Conservation (phyloP, 768 basidiomycete species). For the Russula brevipes region DNA sequence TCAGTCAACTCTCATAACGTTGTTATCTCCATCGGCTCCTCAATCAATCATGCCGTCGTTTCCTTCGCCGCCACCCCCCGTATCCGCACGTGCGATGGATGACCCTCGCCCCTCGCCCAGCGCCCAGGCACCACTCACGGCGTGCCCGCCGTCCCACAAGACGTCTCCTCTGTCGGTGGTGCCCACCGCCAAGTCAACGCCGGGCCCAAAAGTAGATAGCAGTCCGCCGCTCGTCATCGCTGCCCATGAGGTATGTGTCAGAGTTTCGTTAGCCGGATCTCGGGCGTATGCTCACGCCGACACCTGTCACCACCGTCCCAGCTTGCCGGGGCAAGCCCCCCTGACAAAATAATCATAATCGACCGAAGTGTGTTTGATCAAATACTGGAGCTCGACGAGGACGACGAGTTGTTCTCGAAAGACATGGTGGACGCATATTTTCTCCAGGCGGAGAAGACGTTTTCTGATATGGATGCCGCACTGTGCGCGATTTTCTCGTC, state of each 20-base stretch:
- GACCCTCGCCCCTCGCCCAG: conserved; percentile 1
- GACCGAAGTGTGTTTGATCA: conserved; percentile 80
- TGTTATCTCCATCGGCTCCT: no score
- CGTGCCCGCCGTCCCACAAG: neutral
- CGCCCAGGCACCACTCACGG: neutral
- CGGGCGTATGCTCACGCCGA: neutral
- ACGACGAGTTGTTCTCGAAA: conserved; percentile 71
- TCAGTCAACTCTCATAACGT: neutral
- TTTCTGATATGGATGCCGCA: conserved; percentile 63
- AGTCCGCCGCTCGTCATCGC: neutral
- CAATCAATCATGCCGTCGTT: conserved; percentile 5
- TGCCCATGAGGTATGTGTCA: conserved; percentile 5
- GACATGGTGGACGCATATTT: conserved; percentile 81
- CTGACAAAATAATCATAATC: conserved; percentile 56
- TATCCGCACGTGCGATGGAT: neutral
- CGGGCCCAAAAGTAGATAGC: neutral
- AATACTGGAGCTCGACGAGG: conserved; percentile 89
- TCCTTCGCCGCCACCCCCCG: conserved; percentile 6
- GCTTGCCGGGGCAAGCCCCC: neutral
- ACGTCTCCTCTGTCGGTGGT: neutral
- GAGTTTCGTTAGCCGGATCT: neutral
- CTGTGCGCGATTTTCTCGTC: conserved; percentile 9
- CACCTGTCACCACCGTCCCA: neutral
- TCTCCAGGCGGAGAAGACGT: conserved; percentile 70
- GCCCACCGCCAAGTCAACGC: neutral